phyloP scores from a whole-genome alignment of 1,284 basidiomycete species.

The Leucoagaricus sp. region DNA sequence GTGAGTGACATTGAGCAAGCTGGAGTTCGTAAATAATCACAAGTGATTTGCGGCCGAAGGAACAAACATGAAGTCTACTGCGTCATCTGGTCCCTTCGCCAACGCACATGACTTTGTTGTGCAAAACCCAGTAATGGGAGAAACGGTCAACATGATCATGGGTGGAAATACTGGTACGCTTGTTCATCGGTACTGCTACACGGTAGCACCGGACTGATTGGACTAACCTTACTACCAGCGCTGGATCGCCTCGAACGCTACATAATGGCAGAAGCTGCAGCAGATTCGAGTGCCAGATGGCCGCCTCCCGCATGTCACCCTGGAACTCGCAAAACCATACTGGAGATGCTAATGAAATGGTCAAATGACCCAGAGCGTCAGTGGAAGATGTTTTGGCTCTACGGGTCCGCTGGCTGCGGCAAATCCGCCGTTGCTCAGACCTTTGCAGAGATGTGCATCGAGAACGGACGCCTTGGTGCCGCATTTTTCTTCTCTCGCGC shows the following conservation, averaged over 20 bases:
- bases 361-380: background rate
- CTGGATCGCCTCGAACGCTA: background rate
- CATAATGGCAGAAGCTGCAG: background rate
- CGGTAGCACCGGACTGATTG: background rate
- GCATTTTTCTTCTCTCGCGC: constrained; percentile 5
- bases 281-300: background rate
- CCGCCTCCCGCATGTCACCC: constrained; percentile 8
- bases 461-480: constrained; percentile 3
- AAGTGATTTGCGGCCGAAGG: too few relatives aligned
- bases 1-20: too few relatives aligned
- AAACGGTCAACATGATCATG: background rate
- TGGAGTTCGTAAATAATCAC: too few relatives aligned
- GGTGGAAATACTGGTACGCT: background rate
- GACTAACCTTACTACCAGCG: background rate
- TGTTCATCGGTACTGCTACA: too few relatives aligned
- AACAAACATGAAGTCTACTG: background rate
- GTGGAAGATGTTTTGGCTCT: background rate
- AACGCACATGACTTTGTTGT: background rate
- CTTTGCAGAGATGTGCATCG: background rate
- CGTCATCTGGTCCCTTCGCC: background rate
- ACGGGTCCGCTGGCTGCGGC: constrained; percentile 1
- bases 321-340: background rate
- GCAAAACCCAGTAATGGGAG: background rate
- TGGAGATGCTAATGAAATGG: background rate
- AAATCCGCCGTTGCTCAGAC: constrained; percentile 12